Evolutionary conservation across 306 rosid genomes (phyloP).

Genomic region (Gleditsia sinensis): DNA sequence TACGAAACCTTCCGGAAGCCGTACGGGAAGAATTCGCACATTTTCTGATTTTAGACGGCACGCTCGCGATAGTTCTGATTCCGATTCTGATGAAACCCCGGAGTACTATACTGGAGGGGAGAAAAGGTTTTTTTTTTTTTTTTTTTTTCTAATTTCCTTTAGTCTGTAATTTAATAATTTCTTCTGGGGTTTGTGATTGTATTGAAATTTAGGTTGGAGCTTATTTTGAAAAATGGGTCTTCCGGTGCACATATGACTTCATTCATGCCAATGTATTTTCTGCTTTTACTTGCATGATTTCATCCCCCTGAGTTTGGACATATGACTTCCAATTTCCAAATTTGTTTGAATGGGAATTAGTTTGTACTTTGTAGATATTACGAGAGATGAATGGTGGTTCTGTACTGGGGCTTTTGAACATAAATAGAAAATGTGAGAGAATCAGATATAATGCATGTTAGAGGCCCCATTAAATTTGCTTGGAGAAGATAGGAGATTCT

Average conservation of each 20-base stretch:
- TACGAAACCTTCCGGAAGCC: constrained; percentile 54
- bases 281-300: no score
- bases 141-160: neutral
- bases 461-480: neutral
- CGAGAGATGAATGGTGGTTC: neutral
- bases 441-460: neutral
- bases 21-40: constrained; percentile 63
- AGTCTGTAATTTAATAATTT: neutral
- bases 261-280: no score
- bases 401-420: neutral
- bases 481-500: neutral
- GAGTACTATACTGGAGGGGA: constrained; percentile 91
- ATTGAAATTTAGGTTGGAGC: neutral
- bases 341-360: neutral
- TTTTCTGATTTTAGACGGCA: constrained; percentile 73
- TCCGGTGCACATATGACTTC: neutral
- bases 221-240: neutral
- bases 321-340: neutral
- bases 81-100: constrained; percentile 77
- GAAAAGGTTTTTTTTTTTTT: constrained; percentile 66
- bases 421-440: neutral
- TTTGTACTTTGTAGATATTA: neutral
- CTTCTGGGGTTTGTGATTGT: neutral
- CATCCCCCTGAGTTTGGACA: no score
- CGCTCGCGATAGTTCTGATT: constrained; percentile 46